Evolutionary conservation across 108 stramenopile species (phyloP), one percentile per base, ranked within the genome.

Genomic region (Thalassiosira profunda): DNA sequence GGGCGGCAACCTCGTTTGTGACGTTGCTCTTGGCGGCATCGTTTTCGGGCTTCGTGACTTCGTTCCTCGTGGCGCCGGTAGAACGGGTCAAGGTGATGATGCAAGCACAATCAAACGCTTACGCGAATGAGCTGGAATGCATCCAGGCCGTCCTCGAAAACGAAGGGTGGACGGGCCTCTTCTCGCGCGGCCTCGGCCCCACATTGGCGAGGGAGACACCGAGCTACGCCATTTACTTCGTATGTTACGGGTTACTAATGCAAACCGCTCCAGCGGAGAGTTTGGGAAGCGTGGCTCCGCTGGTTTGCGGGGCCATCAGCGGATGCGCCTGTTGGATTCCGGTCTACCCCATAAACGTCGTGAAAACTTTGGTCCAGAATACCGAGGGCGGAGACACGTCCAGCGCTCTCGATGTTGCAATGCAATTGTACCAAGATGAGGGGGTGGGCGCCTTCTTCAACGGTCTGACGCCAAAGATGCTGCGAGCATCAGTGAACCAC

Each of bases 71-170:
- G 44, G 67, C 82, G 21, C 82, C 82, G 9, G 70, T 83, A 75
- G 82, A 83, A 58, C 45, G 82, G 36, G 58, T 83, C 43, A 83
- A 83, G 51, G 59, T 83, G 20, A 72, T 83, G 70, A 73, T 83
- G 77, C 77, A 83, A 58, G 72, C 82, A 15, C 73, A 73, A 17
- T 47, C 51, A 58, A 68, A 40, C 18, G 48, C 3, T n/a, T 72
- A 77, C 28, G 56, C 61, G 36, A 77, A 77, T 45, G 82, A 83
- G 21, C 21, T 83, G 12, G 67, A 75, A 56, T 76, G 75, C 43
- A 54, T 79, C 18, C 40, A 57, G 2, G 68, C 70, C n/a, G 72
- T 83, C 17, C 40, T 83, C 2, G 31, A 74, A 44, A 72, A 60
- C 46, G 78, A 80, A 43, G 79, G 74, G n/a, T 63, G 66, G 48